phyloP scores from a whole-genome alignment of 2,329 filamentous ascomycete species.

The Plenodomus tracheiphilus region DNA sequence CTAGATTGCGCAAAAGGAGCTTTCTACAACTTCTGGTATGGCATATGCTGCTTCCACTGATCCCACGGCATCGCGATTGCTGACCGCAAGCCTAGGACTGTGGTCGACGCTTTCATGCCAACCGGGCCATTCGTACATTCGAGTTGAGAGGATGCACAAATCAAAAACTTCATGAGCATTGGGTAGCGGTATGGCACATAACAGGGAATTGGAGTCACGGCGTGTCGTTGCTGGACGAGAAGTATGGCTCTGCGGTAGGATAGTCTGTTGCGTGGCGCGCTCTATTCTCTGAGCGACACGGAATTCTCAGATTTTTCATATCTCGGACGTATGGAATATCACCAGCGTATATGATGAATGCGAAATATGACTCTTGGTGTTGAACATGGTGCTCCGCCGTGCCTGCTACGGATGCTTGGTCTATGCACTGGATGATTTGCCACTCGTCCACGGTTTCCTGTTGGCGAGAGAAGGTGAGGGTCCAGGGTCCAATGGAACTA shows the following conservation, averaged over 20 bases:
- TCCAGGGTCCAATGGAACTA: neutral
- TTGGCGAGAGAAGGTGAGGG: neutral
- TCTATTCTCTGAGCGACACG: neutral
- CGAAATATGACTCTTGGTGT: neutral
- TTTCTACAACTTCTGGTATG: neutral
- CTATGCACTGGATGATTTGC: neutral
- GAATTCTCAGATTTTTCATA: neutral
- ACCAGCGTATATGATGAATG: neutral
- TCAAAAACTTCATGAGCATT: slow-evolving; percentile 27
- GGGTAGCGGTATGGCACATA: slow-evolving; percentile 26
- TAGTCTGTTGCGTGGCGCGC: neutral
- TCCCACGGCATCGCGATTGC: slow-evolving; percentile 3
- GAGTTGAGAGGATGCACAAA: slow-evolving; percentile 11
- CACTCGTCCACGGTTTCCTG: neutral
- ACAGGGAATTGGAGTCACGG: slow-evolving; percentile 32
- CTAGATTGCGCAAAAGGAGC: slow-evolving; percentile 15
- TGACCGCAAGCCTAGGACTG: neutral
- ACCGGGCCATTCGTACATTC: slow-evolving; percentile 18
- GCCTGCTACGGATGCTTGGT: neutral
- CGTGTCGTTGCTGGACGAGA: slow-evolving; percentile 21
- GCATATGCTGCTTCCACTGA: neutral
- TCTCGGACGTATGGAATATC: neutral
- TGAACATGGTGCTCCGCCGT: neutral
- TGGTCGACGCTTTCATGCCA: slow-evolving; percentile 24
- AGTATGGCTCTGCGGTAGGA: slow-evolving; percentile 12